These are phyloP conservation scores for Diplodia seriata DNA, from an alignment of 2,329 filamentous ascomycete genomes.

Conservation along the genomic window DNA sequence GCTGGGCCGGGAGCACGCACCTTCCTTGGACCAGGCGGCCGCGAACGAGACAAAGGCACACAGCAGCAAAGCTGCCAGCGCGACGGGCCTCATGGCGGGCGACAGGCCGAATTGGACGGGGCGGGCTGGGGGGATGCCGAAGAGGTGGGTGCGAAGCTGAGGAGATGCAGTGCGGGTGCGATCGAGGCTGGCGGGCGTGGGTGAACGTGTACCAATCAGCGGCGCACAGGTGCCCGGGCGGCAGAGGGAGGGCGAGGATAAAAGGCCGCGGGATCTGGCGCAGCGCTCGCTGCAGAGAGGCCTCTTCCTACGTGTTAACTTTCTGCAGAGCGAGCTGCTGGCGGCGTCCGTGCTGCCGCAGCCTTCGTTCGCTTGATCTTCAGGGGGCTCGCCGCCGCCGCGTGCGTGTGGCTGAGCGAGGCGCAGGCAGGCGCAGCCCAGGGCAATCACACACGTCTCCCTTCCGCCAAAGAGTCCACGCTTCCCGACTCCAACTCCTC, in stretches of 20 bases:
- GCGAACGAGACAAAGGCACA: conserved; percentile 70
- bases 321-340: background rate
- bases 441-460: conserved; percentile 17
- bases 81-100: conserved; percentile 71
- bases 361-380: conserved; percentile 17
- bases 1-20: conserved; percentile 53
- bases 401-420: background rate
- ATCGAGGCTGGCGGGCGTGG: conserved; percentile 8
- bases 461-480: background rate
- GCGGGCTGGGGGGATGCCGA: conserved; percentile 31
- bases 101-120: background rate
- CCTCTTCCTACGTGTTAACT: conserved; percentile 1
- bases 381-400: conserved; percentile 8
- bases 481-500: background rate
- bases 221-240: conserved; percentile 3
- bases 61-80: conserved; percentile 70
- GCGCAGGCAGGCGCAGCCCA: no score
- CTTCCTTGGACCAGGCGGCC: conserved; percentile 86
- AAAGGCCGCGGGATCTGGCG: conserved; percentile 9
- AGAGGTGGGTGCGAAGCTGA: conserved; percentile 37
- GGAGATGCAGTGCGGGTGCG: conserved; percentile 27
- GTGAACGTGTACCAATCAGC: conserved; percentile 27
- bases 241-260: conserved; percentile 25
- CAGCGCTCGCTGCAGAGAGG: conserved; percentile 9
- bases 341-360: conserved; percentile 21